Percentiles rank a stretch among this genome's conserved stretches.
Conservation (phyloP, 2,329 filamentous ascomycete species). For the Fusarium sp. region DNA sequence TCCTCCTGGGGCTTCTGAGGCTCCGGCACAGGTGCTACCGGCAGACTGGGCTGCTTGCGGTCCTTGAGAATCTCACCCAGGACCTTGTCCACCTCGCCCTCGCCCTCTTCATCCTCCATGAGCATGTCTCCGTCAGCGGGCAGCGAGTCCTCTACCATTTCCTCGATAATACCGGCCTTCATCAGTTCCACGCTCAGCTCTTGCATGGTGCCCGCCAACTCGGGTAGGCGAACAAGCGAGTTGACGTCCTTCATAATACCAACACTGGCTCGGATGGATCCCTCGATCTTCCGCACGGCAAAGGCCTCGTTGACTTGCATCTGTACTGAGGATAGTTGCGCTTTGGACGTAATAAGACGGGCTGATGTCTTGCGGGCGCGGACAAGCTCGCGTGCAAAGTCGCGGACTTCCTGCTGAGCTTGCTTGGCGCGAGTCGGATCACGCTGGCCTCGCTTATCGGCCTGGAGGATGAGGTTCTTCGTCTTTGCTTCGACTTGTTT, state of each 20-base stretch:
- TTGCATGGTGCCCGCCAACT: constrained; percentile 89
- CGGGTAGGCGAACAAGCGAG: constrained; percentile 83
- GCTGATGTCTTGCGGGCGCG: constrained; percentile 81
- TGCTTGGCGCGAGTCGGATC: constrained; percentile 85
- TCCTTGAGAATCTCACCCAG: constrained; percentile 92
- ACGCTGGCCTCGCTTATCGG: constrained; percentile 84
- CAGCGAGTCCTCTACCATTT: constrained; percentile 92
- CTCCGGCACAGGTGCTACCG: constrained; percentile 69
- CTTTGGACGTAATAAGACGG: constrained; percentile 87
- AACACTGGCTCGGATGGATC: constrained; percentile 86
- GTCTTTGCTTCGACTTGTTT: constrained; percentile 87
- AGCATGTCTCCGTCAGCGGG: constrained; percentile 81
- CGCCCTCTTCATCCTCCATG: constrained; percentile 82
- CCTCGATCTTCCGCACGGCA: constrained; percentile 94
- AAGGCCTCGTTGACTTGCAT: constrained; percentile 99
- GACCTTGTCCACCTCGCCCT: constrained; percentile 91
- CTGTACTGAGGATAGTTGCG: constrained; percentile 91
- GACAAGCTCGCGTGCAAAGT: constrained; percentile 90
- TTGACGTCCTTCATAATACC: constrained; percentile 99
- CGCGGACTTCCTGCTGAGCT: constrained; percentile 85
- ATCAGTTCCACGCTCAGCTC: constrained; percentile 90
- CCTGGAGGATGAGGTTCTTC: constrained; percentile 85
- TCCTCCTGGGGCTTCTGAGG: constrained; percentile 67
- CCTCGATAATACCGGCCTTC: constrained; percentile 96
- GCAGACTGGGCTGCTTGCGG: constrained; percentile 73